Percentiles rank a stretch among this genome's conserved stretches.
These are phyloP conservation scores for Discostella stelligera DNA, from an alignment of 352 stramenopile genomes.

Conservation along the genomic window DNA sequence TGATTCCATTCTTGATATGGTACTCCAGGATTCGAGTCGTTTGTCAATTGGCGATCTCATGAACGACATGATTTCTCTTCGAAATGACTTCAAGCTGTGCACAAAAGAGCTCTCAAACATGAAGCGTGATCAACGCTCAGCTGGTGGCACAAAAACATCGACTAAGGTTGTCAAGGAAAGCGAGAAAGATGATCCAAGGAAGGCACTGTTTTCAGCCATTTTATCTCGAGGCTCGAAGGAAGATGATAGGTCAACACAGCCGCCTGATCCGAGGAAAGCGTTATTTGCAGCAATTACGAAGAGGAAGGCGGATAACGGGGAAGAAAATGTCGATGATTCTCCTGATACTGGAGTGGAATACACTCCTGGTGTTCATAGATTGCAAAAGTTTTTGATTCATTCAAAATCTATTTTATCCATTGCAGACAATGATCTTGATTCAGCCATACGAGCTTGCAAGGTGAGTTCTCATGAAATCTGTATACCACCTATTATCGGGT, in stretches of 20 bases:
- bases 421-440: conserved; percentile 45
- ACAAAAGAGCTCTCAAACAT: conserved; percentile 65
- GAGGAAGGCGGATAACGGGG: conserved; percentile 3
- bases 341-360: conserved; percentile 23
- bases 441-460: conserved; percentile 56
- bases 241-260: not conserved
- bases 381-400: conserved; percentile 50
- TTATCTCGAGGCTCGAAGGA: conserved; percentile 24
- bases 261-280: conserved; percentile 36
- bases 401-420: conserved; percentile 38
- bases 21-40: conserved; percentile 60
- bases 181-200: conserved; percentile 45
- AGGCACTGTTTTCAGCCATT: conserved; percentile 54
- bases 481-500: not conserved
- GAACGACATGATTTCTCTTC: conserved; percentile 57
- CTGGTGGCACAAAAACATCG: conserved; percentile 22
- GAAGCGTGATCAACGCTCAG: conserved; percentile 61
- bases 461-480: conserved; percentile 12
- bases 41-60: conserved; percentile 72
- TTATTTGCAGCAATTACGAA: conserved; percentile 50
- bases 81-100: conserved; percentile 58
- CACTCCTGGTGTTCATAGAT: conserved; percentile 36
- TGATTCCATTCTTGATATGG: not conserved
- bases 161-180: conserved; percentile 32
- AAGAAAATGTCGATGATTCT: conserved; percentile 5